These are phyloP conservation scores for Lenzites betulinus DNA, from an alignment of 768 basidiomycete species.

Conservation along the genomic window DNA sequence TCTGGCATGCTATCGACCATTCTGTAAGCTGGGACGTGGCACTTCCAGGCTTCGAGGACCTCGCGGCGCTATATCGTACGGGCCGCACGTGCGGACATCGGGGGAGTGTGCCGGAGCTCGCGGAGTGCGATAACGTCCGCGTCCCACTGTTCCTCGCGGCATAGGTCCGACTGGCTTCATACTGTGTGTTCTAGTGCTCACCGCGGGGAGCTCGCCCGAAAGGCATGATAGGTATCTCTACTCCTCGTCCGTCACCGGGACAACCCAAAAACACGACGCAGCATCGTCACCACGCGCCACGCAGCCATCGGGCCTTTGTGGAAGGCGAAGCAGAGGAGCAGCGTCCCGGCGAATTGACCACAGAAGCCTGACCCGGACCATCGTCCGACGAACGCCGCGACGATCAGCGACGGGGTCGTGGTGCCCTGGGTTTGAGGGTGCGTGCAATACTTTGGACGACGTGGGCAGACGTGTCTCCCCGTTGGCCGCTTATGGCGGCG, in stretches of 20 bases:
- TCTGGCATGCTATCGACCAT: no score
- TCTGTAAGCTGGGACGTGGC: no score
- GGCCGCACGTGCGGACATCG: conserved; percentile 1
- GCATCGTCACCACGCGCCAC: neutral
- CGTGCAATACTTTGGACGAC: neutral
- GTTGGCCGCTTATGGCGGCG: neutral
- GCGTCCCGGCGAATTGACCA: neutral
- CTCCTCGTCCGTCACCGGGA: neutral
- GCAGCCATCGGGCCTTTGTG: neutral
- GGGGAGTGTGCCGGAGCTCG: neutral
- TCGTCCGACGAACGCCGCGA: neutral
- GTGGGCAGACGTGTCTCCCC: neutral
- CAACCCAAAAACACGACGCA: conserved; percentile 4
- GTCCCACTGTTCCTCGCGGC: neutral
- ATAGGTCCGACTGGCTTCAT: neutral
- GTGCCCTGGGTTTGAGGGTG: conserved; percentile 9
- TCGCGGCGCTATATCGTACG: neutral
- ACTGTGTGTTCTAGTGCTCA: neutral
- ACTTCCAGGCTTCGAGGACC: neutral
- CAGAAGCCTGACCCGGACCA: neutral
- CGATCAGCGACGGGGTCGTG: neutral
- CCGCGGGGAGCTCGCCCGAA: neutral
- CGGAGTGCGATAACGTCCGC: neutral
- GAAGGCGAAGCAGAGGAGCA: neutral
- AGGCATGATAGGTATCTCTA: neutral